These are phyloP conservation scores for Pilatotrama ljubarskyi DNA, from an alignment of 768 basidiomycete species.

Conservation along the genomic window DNA sequence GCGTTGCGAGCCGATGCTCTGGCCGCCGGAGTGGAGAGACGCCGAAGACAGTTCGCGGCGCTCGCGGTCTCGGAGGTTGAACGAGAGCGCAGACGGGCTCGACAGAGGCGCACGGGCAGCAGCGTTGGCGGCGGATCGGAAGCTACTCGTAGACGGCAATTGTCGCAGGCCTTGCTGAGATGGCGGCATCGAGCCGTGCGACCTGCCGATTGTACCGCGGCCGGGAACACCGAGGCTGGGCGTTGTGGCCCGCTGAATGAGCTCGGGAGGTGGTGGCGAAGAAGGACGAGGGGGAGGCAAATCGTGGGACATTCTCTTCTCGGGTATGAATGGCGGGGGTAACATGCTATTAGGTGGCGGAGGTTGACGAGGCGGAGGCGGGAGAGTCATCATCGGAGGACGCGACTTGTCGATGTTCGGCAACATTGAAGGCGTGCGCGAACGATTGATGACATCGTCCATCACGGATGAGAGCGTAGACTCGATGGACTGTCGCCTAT, in stretches of 20 bases:
- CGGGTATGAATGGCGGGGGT: conserved; percentile 77
- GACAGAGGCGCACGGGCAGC: conserved; percentile 51
- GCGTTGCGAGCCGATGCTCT: conserved; percentile 67
- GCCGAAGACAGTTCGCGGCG: conserved; percentile 63
- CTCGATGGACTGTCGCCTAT: conserved; percentile 72
- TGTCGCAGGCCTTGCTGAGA: conserved; percentile 65
- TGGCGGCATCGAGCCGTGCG: conserved; percentile 75
- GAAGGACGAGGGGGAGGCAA: conserved; percentile 82
- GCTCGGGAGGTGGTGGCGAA: conserved; percentile 90
- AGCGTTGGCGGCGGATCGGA: conserved; percentile 71
- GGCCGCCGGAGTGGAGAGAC: conserved; percentile 65
- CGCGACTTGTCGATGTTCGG: conserved; percentile 71
- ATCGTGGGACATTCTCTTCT: conserved; percentile 58
- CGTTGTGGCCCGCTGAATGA: conserved; percentile 89
- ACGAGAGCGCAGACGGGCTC: conserved; percentile 46
- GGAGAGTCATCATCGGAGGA: conserved; percentile 81
- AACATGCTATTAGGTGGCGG: conserved; percentile 76
- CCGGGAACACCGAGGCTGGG: conserved; percentile 74
- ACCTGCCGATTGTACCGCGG: conserved; percentile 46
- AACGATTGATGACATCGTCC: conserved; percentile 49
- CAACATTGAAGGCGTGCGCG: conserved; percentile 63
- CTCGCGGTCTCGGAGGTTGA: conserved; percentile 52
- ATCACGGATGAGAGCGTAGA: conserved; percentile 57
- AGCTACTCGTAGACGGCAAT: conserved; percentile 78
- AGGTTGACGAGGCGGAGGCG: conserved; percentile 73